Base-by-base conservation (phyloP, 805 yeast species). In the Kodamaea kakaduensis region DNA sequence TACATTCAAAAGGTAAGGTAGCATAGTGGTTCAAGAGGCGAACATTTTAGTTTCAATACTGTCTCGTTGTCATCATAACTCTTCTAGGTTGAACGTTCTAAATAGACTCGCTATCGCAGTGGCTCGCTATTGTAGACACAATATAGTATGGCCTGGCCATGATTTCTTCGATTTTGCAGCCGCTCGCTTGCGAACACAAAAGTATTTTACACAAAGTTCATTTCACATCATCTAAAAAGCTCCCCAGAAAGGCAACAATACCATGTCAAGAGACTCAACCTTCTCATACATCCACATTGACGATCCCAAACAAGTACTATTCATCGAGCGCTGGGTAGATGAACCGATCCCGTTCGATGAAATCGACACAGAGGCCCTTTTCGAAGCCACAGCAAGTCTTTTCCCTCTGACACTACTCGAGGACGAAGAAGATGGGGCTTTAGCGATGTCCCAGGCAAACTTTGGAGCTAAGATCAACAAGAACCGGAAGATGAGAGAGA, bases 241-340 rank as follows among this genome's bases (percentile, higher is more conserved):
- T 6, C 12, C 12, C 12, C 25, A 23, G 25, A 23, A 9, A 23
- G 5, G 25, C 5, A 14, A 23, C 9, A 23, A 23, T 23, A 14
- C 25, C 22, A 35, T 29, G 32, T 24, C 27, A 10, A 17, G 38
- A n/a, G 38, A 35, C 21, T 35, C 38, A 14, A 29, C 29, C 15
- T 58, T 41, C 42, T 50, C 64, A 9, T 58, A 57, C 37, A 47
- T 61, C 6, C 72, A 67, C 41, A 55, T 65, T 31, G 59, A 51
- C 31, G 56, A 65, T 45, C 54, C 59, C 31, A 63, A 64, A 46
- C 67, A 61, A 42, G 68, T 65, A 22, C 41, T 63, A 1, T 62
- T 58, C 38, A 61, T 64, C 56, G 71, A 67, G 38, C 54, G 56
- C 20, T 67, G 73, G 73, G 46, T 46, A 9, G 64, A 64, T 30